Base-by-base conservation (phyloP, 2,329 filamentous ascomycete genomes). In the Basipetospora chlamydospora region DNA sequence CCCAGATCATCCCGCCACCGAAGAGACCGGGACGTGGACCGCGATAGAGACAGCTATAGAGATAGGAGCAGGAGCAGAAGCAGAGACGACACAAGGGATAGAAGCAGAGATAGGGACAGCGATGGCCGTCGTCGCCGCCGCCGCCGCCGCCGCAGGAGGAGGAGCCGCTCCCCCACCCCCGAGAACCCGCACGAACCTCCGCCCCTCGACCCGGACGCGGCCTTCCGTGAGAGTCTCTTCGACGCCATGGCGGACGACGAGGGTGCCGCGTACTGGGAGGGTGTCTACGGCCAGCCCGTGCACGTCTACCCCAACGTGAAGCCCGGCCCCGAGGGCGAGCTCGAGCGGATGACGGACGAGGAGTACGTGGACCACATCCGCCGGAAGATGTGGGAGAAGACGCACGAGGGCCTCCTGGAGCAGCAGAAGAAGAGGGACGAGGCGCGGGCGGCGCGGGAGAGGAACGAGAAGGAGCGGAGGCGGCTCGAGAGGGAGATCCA, bases 171-270 rank as follows among this genome's bases (percentile, higher is more conserved):
- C 2, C 59, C 60, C 2, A 62, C 64, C 3, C 61, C 63, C 0
- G 56, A 58, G 0, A 63, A 72, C 41, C 65, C 66, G 0, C 56
- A 63, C 45, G 60, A 61, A 0, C 55, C 57, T 3, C 56, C 58
- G 2, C 54, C 61, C 1, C 61, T 82, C 12, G 73, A 80, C 46
- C 68, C 83, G 0, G 77, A 85, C 28, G 64, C 70, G 0, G 85
- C 88, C 1, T 98, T 98, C 55, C 78, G 84, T 21, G 84, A 93
- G 55, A 94, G 86, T 1, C 76, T 98, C 5, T 96, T 96, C 59
- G 90, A 98, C 55, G 90, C 90, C 22, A 79, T 98, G 57, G 88
- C 86, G 26, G 90, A 98, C 56, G 88, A 96, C 52, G 90, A 98
- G 59, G 90, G 88, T 32, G 90, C 90, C 2, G 73, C 77, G 6